phyloP scores from a whole-genome alignment of 495 filamentous ascomycete genomes.

The Xeromyces bisporus region DNA sequence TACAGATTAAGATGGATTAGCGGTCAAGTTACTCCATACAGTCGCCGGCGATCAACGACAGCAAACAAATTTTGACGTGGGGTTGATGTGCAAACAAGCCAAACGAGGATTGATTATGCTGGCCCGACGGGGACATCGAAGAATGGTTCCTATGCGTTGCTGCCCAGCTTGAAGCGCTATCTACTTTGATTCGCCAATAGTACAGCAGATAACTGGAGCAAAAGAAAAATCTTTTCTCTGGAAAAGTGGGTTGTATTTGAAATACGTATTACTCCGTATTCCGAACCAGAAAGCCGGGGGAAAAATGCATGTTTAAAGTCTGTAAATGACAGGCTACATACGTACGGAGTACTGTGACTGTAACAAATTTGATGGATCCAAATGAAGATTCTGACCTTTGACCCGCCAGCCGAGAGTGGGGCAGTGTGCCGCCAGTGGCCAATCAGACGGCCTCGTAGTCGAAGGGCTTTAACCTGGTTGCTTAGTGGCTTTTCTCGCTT shows the following conservation, averaged over 20 bases:
- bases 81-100: conserved; percentile 13
- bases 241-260: too few relatives aligned
- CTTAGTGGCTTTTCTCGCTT: conserved; percentile 31
- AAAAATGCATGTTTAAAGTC: too few relatives aligned
- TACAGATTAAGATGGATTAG: neutral
- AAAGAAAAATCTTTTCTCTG: conserved; percentile 17
- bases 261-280: too few relatives aligned
- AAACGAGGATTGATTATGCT: conserved; percentile 5
- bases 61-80: too few relatives aligned
- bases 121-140: neutral
- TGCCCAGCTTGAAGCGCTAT: conserved; percentile 23
- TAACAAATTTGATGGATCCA: too few relatives aligned
- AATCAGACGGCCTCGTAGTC: conserved; percentile 11
- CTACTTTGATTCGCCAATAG: too few relatives aligned
- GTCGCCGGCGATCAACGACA: too few relatives aligned
- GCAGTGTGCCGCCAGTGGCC: conserved; percentile 12
- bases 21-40: too few relatives aligned
- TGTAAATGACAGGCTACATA: too few relatives aligned
- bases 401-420: conserved; percentile 12
- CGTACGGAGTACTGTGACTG: too few relatives aligned
- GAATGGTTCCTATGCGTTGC: conserved; percentile 23
- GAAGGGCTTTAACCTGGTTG: conserved; percentile 28
- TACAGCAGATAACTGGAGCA: conserved; percentile 5
- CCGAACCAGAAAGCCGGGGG: neutral
- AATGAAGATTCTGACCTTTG: conserved; percentile 24